Conservation (phyloP, 495 filamentous ascomycete genomes). For the Parathielavia hyrcaniae region DNA sequence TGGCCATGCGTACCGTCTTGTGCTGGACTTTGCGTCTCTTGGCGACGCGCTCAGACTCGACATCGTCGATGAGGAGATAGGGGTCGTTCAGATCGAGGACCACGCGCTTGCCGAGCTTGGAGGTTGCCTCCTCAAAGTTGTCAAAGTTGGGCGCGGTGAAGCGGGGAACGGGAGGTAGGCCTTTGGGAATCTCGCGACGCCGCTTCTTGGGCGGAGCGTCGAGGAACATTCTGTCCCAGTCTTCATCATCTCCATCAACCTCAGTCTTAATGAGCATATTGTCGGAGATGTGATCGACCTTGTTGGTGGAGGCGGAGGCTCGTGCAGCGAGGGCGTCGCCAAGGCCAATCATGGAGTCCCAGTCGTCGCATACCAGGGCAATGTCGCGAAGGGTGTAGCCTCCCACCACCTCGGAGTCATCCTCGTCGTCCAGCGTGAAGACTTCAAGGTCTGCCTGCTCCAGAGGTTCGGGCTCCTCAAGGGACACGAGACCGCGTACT, state of each 20-base stretch:
- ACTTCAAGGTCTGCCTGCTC: slow-evolving; percentile 54
- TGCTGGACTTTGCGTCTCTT: slow-evolving; percentile 40
- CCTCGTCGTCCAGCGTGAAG: slow-evolving; percentile 45
- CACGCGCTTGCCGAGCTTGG: slow-evolving; percentile 65
- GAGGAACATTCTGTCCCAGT: slow-evolving; percentile 48
- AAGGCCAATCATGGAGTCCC: slow-evolving; percentile 55
- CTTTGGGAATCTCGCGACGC: slow-evolving; percentile 30
- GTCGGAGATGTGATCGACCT: slow-evolving; percentile 23
- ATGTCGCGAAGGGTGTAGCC: slow-evolving; percentile 70
- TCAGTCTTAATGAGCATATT: slow-evolving; percentile 29
- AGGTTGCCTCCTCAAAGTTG: slow-evolving; percentile 53
- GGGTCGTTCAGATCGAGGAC: slow-evolving; percentile 88
- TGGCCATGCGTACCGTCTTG: slow-evolving; percentile 50
- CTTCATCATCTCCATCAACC: slow-evolving; percentile 37
- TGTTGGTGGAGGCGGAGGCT: slow-evolving; percentile 1
- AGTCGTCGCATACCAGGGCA: slow-evolving; percentile 74
- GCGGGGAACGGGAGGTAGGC: slow-evolving; percentile 39
- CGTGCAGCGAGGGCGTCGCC: slow-evolving; percentile 24
- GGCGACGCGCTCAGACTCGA: slow-evolving; percentile 48
- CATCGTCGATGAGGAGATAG: slow-evolving; percentile 62
- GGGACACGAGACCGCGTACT: slow-evolving; percentile 52
- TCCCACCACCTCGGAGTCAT: slow-evolving; percentile 58
- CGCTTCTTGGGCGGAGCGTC: slow-evolving; percentile 38
- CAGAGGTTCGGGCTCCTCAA: slow-evolving; percentile 42
- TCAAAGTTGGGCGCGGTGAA: slow-evolving; percentile 45